These are phyloP conservation scores for Seiridium unicorne DNA, from an alignment of 2,329 filamentous ascomycete species.

Conservation along the genomic window DNA sequence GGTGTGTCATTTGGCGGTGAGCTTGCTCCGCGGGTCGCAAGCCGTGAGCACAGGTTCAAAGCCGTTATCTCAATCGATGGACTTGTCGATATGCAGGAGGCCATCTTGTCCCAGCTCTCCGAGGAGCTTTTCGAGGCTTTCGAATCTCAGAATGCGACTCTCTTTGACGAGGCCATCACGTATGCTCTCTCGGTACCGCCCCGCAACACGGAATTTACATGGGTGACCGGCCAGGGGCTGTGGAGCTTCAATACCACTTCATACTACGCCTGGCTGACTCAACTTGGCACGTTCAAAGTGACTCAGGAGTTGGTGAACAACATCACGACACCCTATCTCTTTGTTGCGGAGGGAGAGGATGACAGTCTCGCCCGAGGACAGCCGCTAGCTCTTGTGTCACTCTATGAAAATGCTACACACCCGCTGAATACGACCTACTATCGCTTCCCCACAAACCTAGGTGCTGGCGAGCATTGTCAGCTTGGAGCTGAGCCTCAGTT, in stretches of 20 bases:
- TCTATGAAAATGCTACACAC: background rate
- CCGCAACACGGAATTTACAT: background rate
- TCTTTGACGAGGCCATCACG: background rate
- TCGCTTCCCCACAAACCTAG: background rate
- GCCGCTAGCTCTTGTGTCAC: background rate
- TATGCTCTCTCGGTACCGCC: background rate
- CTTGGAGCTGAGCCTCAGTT: background rate
- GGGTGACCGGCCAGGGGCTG: background rate
- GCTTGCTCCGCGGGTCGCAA: background rate
- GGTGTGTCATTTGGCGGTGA: background rate
- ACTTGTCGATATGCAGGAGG: constrained; percentile 10
- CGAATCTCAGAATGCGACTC: background rate
- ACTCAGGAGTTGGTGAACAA: background rate
- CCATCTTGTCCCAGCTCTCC: constrained; percentile 7
- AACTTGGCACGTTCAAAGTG: background rate
- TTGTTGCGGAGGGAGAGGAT: background rate
- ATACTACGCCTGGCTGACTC: background rate
- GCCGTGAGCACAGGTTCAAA: background rate
- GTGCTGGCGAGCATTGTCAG: background rate
- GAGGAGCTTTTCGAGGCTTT: constrained; percentile 10
- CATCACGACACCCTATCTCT: background rate
- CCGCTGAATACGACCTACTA: constrained; percentile 1
- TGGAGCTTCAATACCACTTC: background rate
- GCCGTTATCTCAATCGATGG: background rate
- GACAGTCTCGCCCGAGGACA: background rate